These are phyloP conservation scores for Cordyceps javanica DNA, from an alignment of 2,329 filamentous ascomycete species.

Conservation along the genomic window DNA sequence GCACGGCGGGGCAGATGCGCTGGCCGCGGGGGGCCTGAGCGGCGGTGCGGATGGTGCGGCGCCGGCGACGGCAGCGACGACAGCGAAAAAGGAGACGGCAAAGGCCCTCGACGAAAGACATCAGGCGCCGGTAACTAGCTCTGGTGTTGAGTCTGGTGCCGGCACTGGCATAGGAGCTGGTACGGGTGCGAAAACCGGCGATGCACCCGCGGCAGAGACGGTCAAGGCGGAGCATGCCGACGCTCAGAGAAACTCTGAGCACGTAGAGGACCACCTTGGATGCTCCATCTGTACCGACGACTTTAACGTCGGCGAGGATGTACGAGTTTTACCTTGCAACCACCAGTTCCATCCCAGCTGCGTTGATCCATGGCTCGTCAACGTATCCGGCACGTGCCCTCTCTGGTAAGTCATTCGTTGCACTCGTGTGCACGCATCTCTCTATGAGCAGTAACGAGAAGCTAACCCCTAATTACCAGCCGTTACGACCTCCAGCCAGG, in stretches of 20 bases:
- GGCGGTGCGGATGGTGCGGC: neutral
- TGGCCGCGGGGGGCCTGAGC: neutral
- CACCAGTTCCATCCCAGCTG: slow-evolving; percentile 64
- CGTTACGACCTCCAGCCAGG: slow-evolving; percentile 48
- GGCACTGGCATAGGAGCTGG: no score
- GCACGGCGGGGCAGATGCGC: no score
- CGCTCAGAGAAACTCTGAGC: slow-evolving; percentile 13
- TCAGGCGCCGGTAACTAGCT: no score
- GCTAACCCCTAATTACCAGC: slow-evolving; percentile 28
- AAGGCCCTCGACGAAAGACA: neutral
- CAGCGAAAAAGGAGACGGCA: neutral
- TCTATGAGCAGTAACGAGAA: neutral
- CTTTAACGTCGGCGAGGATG: slow-evolving; percentile 59
- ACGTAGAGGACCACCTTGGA: slow-evolving; percentile 38
- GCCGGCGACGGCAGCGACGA: no score
- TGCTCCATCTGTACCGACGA: slow-evolving; percentile 68
- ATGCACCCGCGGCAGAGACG: neutral
- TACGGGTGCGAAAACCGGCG: neutral
- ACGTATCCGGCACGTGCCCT: slow-evolving; percentile 64
- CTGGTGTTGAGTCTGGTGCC: no score
- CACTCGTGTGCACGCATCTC: neutral
- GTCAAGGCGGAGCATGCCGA: neutral
- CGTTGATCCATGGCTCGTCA: slow-evolving; percentile 64
- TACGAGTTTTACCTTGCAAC: slow-evolving; percentile 60
- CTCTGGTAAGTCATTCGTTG: slow-evolving; percentile 49